Conservation (phyloP, 257 asterid genomes). For the Solanum boliviense region DNA sequence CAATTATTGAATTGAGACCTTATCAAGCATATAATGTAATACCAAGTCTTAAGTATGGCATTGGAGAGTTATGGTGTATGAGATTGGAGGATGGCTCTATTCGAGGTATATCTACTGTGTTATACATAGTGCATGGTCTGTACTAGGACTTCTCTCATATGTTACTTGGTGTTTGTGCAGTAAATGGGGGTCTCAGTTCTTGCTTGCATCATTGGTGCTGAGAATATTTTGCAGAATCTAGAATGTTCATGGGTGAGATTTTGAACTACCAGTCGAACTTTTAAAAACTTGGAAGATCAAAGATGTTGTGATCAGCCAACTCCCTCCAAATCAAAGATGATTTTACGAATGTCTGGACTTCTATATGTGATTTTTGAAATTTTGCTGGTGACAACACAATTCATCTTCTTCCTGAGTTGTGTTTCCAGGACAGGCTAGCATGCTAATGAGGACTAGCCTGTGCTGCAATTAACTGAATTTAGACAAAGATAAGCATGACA, state of each 20-base stretch:
- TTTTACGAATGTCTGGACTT: not conserved
- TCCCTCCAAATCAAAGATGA: not conserved
- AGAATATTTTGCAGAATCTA: not conserved
- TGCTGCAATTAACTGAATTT: not conserved
- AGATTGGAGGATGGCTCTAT: not conserved
- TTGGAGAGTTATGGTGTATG: slow-evolving; percentile 64
- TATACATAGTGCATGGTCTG: not conserved
- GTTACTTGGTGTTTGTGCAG: not conserved
- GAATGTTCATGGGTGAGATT: not conserved
- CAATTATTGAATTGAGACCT: slow-evolving; percentile 79
- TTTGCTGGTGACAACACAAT: not conserved
- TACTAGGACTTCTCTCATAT: not conserved
- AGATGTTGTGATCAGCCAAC: not conserved
- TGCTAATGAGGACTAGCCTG: not conserved
- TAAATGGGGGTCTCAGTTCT: not conserved
- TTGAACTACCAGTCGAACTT: not conserved
- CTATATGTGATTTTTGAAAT: not conserved
- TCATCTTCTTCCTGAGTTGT: not conserved
- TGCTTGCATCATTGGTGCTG: not conserved
- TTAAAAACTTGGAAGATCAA: not conserved
- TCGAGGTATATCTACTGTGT: not conserved
- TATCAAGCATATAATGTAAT: slow-evolving; percentile 94
- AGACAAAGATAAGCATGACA: not conserved
- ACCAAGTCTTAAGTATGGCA: slow-evolving; percentile 70
- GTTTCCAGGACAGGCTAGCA: not conserved